Conservation (phyloP, 148 eudicot species). For the Tetragonia tetragonoides region DNA sequence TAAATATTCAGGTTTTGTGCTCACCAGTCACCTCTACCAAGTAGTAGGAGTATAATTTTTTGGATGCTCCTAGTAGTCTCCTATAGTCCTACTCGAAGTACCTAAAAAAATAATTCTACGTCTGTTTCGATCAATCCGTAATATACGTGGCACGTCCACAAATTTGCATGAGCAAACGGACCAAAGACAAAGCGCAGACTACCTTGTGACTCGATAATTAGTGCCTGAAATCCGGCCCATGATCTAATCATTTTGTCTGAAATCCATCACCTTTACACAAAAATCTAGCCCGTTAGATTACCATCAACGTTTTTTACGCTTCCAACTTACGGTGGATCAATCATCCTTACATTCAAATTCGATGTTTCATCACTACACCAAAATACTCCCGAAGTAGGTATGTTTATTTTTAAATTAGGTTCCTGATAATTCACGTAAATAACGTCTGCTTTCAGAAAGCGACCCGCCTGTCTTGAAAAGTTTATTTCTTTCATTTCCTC, state of each 20-base stretch:
- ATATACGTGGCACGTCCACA: constrained; percentile 2
- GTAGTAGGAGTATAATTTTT: too few species aligned
- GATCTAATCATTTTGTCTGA: not conserved
- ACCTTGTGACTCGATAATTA: constrained; percentile 12
- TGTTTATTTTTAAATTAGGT: not conserved
- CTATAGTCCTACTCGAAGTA: too few species aligned
- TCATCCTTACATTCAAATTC: not conserved
- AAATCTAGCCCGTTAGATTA: not conserved
- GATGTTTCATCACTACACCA: not conserved
- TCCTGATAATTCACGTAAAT: constrained; percentile 15
- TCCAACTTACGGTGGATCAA: not conserved
- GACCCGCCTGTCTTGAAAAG: not conserved
- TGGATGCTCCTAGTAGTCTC: too few species aligned
- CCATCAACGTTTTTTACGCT: not conserved
- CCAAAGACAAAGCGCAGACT: not conserved
- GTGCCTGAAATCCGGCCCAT: not conserved
- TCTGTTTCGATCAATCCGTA: not conserved
- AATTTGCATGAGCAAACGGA: constrained; percentile 20
- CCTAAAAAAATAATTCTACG: not conserved
- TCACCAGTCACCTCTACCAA: too few species aligned
- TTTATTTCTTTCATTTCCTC: constrained; percentile 1
- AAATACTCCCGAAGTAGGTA: not conserved
- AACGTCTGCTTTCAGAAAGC: constrained; percentile 11
- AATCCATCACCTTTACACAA: not conserved
- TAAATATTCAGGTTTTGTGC: too few species aligned